Evolutionary conservation across 305 asterid species (phyloP), one percentile per base, ranked within the genome.

Genomic region (Plantago coronopus): DNA sequence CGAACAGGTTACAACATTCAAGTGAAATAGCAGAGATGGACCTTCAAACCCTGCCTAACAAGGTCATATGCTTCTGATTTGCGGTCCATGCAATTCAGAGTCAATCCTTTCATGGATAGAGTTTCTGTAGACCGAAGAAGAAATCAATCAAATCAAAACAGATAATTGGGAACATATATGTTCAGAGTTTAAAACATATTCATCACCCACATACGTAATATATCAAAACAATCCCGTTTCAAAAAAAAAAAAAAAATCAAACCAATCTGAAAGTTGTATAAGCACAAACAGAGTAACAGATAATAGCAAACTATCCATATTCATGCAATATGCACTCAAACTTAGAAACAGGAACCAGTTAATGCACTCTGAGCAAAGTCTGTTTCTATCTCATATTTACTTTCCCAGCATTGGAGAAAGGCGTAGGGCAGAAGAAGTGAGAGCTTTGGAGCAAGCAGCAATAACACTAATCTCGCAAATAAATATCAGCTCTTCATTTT

Each of bases 51-150:
- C 59, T 78, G 91, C 66, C 91, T 86, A 64, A 94, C 99, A 69
- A 94, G 99, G 12, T 94, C 99, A 65, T 94, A 94, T 60, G 99
- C 99, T 83, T 94, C 99, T 67, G 89, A 46, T 74, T 89, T 94
- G 74, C 99, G 95, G 77, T 84, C 96, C 96, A 94, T 83, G 80
- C 97, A 94, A 70, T 94, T 94, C 82, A 94, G 74, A 54, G 91
- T 87, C 74, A 94, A 79, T 55, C 99, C 97, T 79, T 94, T 94
- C 99, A 94, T 94, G 4, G 99, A 89, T 40, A 87, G 78, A 25
- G 99, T 94, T 79, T 94, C 99, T 94, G 86, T 49, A 54, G 53
- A 74, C 69, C 74, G 78, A 66, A 62, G 49, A 74, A 63, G 38
- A 42, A 59, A 38, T 15, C 1, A 11, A 38, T 10, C 3, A 4